Evolutionary conservation across 805 yeast species (phyloP).

Genomic region (Priceomyces melissophilus): DNA sequence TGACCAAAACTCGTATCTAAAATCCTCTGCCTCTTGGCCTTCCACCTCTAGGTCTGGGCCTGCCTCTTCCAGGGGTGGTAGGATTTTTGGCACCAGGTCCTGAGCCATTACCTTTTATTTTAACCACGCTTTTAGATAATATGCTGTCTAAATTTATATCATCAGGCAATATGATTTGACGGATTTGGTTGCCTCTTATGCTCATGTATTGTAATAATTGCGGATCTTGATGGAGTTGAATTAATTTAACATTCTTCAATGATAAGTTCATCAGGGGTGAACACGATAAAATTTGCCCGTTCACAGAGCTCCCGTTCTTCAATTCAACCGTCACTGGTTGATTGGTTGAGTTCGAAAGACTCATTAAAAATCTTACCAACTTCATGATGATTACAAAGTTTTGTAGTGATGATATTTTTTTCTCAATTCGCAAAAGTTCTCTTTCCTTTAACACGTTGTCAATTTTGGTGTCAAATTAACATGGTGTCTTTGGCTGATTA

Average conservation of each 20-base stretch:
- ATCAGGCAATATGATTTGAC: conserved; percentile 83
- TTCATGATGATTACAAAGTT: conserved; percentile 43
- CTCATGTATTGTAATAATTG: conserved; percentile 72
- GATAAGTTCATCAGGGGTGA: conserved; percentile 90
- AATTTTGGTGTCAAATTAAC: too few species aligned
- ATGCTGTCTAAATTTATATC: conserved; percentile 69
- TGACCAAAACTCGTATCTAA: conserved; percentile 8
- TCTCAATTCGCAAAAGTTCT: background rate
- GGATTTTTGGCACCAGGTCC: conserved; percentile 31
- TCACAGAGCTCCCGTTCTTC: conserved; percentile 83
- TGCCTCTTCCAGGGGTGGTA: conserved; percentile 6
- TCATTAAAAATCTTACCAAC: conserved; percentile 76
- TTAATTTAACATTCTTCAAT: conserved; percentile 74
- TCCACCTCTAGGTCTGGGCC: conserved; percentile 19
- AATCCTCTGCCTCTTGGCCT: conserved; percentile 25
- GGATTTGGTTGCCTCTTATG: conserved; percentile 83
- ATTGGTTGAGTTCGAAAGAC: conserved; percentile 56
- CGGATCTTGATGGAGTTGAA: conserved; percentile 67
- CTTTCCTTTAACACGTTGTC: background rate
- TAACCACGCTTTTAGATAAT: conserved; percentile 49
- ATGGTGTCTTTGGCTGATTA: conserved; percentile 14
- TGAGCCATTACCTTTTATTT: conserved; percentile 42
- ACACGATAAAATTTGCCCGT: conserved; percentile 81
- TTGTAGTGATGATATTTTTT: too few species aligned
- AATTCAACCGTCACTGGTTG: conserved; percentile 89